Conservation (phyloP, 2,329 filamentous ascomycete genomes). For the Cytospora piceae region DNA sequence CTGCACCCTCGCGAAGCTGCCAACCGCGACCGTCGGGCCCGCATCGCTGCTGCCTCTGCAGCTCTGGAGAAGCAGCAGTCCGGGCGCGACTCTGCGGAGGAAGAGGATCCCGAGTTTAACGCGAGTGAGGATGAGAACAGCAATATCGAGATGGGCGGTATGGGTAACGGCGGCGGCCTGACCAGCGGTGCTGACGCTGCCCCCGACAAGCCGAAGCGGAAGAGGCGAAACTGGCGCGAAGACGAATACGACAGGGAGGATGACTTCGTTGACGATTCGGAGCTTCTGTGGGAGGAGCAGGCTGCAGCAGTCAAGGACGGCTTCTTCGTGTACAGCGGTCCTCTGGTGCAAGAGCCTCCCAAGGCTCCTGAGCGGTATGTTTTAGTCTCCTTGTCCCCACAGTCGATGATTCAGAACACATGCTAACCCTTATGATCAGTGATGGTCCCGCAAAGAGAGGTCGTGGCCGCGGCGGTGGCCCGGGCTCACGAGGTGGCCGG, state of each 20-base stretch:
- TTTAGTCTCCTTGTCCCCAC: slow-evolving; percentile 9
- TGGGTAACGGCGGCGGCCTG: slow-evolving; percentile 54
- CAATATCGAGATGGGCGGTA: slow-evolving; percentile 85
- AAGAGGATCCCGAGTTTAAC: slow-evolving; percentile 26
- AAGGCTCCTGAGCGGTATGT: slow-evolving; percentile 64
- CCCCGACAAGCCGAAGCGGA: slow-evolving; percentile 67
- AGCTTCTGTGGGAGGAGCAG: slow-evolving; percentile 93
- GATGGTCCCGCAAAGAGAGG: slow-evolving; percentile 75
- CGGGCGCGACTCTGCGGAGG: slow-evolving; percentile 51
- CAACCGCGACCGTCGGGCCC: slow-evolving; percentile 82
- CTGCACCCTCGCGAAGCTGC: slow-evolving; percentile 89
- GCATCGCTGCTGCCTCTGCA: slow-evolving; percentile 86
- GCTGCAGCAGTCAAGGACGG: slow-evolving; percentile 93
- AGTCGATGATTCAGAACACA: slow-evolving; percentile 39
- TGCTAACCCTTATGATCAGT: slow-evolving; percentile 56
- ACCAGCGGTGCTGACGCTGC: slow-evolving; percentile 67
- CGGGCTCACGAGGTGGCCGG: slow-evolving; percentile 54
- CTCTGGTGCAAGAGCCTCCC: slow-evolving; percentile 83
- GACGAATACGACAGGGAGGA: slow-evolving; percentile 85
- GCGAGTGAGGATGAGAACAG: slow-evolving; percentile 69
- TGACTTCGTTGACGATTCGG: slow-evolving; percentile 89
- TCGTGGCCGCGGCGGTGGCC: slow-evolving; percentile 47
- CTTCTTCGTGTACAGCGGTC: slow-evolving; percentile 97
- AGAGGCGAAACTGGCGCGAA: slow-evolving; percentile 79
- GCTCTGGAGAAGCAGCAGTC: slow-evolving; percentile 78